Conservation (phyloP, 192 early-diverging fungal species). For the Backusella psychrophila region DNA sequence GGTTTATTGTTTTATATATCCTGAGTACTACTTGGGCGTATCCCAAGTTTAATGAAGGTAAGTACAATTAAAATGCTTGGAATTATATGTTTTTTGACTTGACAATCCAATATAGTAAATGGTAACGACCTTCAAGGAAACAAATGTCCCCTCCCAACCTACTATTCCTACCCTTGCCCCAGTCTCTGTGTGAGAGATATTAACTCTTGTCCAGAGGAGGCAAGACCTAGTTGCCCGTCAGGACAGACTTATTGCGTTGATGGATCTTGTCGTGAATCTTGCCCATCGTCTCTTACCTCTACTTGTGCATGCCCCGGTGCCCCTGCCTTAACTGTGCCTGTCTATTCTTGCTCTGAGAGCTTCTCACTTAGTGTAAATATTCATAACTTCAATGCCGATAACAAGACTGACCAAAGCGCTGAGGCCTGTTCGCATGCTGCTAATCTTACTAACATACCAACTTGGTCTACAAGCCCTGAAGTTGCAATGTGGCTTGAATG, state of each 20-base stretch:
- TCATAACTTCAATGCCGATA: constrained; percentile 2
- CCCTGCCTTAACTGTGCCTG: constrained; percentile 8
- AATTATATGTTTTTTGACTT: neutral
- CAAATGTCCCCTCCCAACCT: constrained; percentile 41
- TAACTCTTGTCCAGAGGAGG: constrained; percentile 33
- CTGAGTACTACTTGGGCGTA: neutral
- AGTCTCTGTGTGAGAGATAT: constrained; percentile 47
- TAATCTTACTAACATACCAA: neutral
- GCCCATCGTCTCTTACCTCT: constrained; percentile 33
- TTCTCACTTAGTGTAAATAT: neutral
- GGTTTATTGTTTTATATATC: neutral
- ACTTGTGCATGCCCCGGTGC: constrained; percentile 26
- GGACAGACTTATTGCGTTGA: constrained; percentile 48
- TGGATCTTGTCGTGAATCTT: constrained; percentile 43
- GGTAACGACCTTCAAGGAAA: constrained; percentile 41
- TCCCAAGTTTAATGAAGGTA: neutral
- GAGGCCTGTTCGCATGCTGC: constrained; percentile 9
- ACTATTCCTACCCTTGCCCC: constrained; percentile 43
- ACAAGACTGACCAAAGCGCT: constrained; percentile 21
- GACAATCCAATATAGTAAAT: constrained; percentile 38
- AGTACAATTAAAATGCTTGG: neutral
- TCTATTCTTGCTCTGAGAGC: constrained; percentile 22
- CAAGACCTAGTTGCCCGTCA: constrained; percentile 34
- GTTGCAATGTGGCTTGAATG: constrained; percentile 30
- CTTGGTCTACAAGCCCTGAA: constrained; percentile 14